Conservation (phyloP, 306 rosid species). For the Quercus gilva region DNA sequence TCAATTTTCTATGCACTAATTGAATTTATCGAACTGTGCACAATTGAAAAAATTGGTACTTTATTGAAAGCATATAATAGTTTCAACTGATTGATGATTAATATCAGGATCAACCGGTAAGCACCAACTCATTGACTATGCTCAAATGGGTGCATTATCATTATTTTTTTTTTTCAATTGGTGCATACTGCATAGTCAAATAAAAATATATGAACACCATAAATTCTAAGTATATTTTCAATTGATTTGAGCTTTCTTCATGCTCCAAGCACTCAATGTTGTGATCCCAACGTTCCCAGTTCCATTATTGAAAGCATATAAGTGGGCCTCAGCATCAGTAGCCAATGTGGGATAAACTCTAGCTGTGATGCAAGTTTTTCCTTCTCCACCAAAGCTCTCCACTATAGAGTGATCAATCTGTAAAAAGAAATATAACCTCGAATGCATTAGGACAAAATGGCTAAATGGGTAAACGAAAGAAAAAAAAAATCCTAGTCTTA, state of each 20-base stretch:
- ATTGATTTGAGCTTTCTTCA: conserved; percentile 53
- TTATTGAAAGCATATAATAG: too few relatives aligned
- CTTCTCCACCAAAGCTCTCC: conserved; percentile 75
- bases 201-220: too few relatives aligned
- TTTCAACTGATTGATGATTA: too few relatives aligned
- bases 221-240: neutral
- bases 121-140: too few relatives aligned
- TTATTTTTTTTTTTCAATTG: too few relatives aligned
- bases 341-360: conserved; percentile 87
- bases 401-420: conserved; percentile 81
- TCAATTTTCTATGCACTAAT: too few relatives aligned
- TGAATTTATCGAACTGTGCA: too few relatives aligned
- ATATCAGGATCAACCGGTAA: too few relatives aligned
- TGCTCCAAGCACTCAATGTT: conserved; percentile 70
- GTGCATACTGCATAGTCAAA: too few relatives aligned
- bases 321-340: conserved; percentile 37
- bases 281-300: conserved; percentile 47
- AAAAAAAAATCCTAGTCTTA: neutral
- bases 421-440: neutral
- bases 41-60: too few relatives aligned
- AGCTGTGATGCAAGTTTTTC: conserved; percentile 63
- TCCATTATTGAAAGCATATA: conserved; percentile 73
- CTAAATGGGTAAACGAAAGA: neutral
- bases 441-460: neutral
- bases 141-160: too few relatives aligned